Percentiles rank a stretch among this genome's conserved stretches.
phyloP scores from a whole-genome alignment of 768 basidiomycete species.

The Kwoniella mangroviensis region DNA sequence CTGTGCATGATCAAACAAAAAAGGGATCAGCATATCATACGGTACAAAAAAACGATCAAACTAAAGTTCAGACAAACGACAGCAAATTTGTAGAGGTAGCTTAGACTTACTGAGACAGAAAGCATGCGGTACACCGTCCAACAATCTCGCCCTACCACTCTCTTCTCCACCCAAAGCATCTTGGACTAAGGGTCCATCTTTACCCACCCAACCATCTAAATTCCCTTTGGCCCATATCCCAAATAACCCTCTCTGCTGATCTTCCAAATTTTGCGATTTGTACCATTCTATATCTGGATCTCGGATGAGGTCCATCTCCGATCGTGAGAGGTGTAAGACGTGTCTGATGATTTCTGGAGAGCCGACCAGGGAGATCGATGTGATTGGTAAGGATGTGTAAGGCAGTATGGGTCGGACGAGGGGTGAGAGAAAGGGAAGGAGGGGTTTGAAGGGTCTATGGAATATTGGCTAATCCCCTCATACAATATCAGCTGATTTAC shows the following conservation, averaged over 20 bases:
- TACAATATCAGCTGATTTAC: slow-evolving; percentile 56
- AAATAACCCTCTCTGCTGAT: slow-evolving; percentile 59
- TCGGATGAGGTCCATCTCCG: slow-evolving; percentile 70
- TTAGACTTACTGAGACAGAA: slow-evolving; percentile 71
- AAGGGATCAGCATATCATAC: neutral
- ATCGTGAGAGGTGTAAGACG: slow-evolving; percentile 67
- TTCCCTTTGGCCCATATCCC: slow-evolving; percentile 66
- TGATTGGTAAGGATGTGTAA: slow-evolving; percentile 57
- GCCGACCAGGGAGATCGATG: slow-evolving; percentile 61
- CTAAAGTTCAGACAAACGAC: neutral
- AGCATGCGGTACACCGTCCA: slow-evolving; percentile 67
- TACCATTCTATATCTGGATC: slow-evolving; percentile 64
- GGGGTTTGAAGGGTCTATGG: slow-evolving; percentile 59
- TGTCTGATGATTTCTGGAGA: slow-evolving; percentile 65
- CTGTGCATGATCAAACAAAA: neutral
- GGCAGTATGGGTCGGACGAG: slow-evolving; percentile 62
- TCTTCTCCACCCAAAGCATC: slow-evolving; percentile 58
- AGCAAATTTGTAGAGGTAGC: neutral
- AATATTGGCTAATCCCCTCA: slow-evolving; percentile 62
- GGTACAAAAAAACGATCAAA: too few species aligned
- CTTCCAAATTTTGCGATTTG: slow-evolving; percentile 28
- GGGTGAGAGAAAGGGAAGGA: slow-evolving; percentile 60
- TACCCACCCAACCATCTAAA: slow-evolving; percentile 72
- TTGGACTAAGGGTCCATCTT: slow-evolving; percentile 63
- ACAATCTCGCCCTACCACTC: slow-evolving; percentile 61